Conservation (phyloP, 306 rosid genomes). For the Lathyrus sativus region DNA sequence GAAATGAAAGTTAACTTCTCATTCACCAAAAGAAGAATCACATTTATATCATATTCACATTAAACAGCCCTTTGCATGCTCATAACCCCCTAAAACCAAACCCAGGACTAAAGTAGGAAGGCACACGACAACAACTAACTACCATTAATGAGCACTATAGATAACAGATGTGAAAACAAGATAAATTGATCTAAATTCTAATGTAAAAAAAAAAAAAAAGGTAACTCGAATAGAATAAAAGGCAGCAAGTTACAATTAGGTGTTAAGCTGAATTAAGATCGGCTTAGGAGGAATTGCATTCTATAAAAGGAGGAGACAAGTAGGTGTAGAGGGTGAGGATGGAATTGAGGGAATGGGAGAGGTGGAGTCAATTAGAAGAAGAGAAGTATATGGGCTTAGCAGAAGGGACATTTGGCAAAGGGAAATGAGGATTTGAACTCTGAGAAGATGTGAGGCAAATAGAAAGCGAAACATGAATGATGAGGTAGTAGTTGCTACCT, state of each 20-base stretch:
- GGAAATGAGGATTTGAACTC: background rate
- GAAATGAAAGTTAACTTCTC: slow-evolving; percentile 1
- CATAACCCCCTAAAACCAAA: background rate
- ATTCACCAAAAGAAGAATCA: slow-evolving; percentile 11
- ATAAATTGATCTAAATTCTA: background rate
- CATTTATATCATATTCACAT: slow-evolving; percentile 7
- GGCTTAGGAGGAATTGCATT: background rate
- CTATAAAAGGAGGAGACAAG: slow-evolving; percentile 15
- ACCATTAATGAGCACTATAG: background rate
- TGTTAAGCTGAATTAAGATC: background rate
- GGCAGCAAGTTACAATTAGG: background rate
- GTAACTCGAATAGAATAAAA: slow-evolving; percentile 7
- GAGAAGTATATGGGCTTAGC: background rate
- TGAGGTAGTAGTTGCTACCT: too few species aligned
- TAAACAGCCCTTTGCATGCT: slow-evolving; percentile 6
- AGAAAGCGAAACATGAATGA: background rate
- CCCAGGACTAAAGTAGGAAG: background rate
- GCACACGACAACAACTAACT: background rate
- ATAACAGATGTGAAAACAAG: background rate
- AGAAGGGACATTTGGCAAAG: background rate
- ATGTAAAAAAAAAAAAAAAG: background rate
- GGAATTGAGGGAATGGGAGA: slow-evolving; percentile 14
- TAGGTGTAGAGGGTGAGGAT: slow-evolving; percentile 4
- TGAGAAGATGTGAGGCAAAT: background rate
- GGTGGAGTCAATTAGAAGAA: background rate